Evolutionary conservation across 1,284 basidiomycete species (phyloP), one percentile per base, ranked within the genome.

Genomic region (Cystobasidium slooffiae): DNA sequence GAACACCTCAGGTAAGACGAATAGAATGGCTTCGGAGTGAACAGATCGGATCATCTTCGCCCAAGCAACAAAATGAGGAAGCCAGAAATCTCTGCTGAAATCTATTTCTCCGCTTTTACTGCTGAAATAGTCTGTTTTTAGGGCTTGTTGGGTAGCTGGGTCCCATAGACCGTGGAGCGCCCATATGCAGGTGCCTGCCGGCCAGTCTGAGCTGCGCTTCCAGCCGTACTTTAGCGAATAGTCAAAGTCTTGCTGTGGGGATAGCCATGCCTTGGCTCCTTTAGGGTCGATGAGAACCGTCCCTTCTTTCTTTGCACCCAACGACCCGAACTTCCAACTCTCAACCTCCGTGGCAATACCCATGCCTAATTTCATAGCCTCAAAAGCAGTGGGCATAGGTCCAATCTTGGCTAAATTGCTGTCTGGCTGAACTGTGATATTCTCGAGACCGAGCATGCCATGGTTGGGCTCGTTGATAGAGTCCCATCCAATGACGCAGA

Each of bases 101-200:
- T 89, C 86, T 55, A 89, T 86, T 37, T 85, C 84, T 61, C 74
- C 31, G 24, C 47, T 62, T 18, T n/a, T 43, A 51, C 65, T 31
- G 76, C 74, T 24, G 43, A 99, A 99, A 84, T 99, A 97, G 75
- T 90, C 86, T 0, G 92, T 90, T 49, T 85, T 84, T 68, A 94
- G 85, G 1, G 96, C 81, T 44, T 86, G 87, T 16, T 88, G 88
- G 0, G 88, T 88, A 61, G 87, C 84, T 62, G 81, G 74, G 80
- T 97, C 91, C 96, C 96, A 99, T 0, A 98, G 91, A 68, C 90
- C 93, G 80, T 98, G 95, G 78, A 88, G 87, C 0, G 94, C 94
- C 96, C 96, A 99, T 37, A 82, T 84, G 81, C 94, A 97, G 7
- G 85, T 88, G 6, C 95, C 94, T 1, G 97, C 84, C 72, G 87